Conservation (phyloP, 352 stramenopile species). For the Salisapilia sapeloensis region DNA sequence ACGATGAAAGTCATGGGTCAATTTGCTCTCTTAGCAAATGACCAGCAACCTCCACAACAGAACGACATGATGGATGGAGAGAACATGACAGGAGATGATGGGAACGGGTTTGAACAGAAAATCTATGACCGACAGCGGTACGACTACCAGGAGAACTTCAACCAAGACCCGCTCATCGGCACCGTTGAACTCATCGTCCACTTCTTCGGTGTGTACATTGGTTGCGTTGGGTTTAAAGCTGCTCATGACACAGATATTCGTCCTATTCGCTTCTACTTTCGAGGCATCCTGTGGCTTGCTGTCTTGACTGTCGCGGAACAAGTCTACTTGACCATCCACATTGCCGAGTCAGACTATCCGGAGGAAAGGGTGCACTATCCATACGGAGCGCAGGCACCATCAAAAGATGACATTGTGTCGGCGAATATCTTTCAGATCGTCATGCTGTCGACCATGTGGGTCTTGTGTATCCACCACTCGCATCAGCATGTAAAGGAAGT, state of each 20-base stretch:
- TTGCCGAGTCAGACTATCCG: slow-evolving; percentile 55
- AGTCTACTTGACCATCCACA: slow-evolving; percentile 70
- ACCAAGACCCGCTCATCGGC: slow-evolving; percentile 49
- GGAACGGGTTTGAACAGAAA: slow-evolving; percentile 15
- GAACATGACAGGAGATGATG: slow-evolving; percentile 8
- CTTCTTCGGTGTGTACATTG: slow-evolving; percentile 72
- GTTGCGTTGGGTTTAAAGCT: slow-evolving; percentile 74
- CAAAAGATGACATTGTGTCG: slow-evolving; percentile 73
- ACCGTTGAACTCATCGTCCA: slow-evolving; percentile 57
- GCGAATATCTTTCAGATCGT: slow-evolving; percentile 74
- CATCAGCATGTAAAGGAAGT: slow-evolving; percentile 62
- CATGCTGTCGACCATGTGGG: slow-evolving; percentile 72
- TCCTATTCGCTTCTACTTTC: slow-evolving; percentile 70
- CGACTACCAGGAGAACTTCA: slow-evolving; percentile 69
- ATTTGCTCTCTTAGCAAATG: slow-evolving; percentile 67
- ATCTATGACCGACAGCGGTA: slow-evolving; percentile 45
- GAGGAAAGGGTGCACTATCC: slow-evolving; percentile 51
- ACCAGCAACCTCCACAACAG: slow-evolving; percentile 40
- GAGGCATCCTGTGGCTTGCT: slow-evolving; percentile 62
- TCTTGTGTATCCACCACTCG: slow-evolving; percentile 64
- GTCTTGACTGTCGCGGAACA: slow-evolving; percentile 60
- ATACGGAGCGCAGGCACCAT: slow-evolving; percentile 52
- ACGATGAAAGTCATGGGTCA: slow-evolving; percentile 83
- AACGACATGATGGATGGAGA: no score
- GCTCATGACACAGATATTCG: slow-evolving; percentile 76